Base-by-base conservation (phyloP, 306 rosid genomes). In the Gillenia trifoliata region DNA sequence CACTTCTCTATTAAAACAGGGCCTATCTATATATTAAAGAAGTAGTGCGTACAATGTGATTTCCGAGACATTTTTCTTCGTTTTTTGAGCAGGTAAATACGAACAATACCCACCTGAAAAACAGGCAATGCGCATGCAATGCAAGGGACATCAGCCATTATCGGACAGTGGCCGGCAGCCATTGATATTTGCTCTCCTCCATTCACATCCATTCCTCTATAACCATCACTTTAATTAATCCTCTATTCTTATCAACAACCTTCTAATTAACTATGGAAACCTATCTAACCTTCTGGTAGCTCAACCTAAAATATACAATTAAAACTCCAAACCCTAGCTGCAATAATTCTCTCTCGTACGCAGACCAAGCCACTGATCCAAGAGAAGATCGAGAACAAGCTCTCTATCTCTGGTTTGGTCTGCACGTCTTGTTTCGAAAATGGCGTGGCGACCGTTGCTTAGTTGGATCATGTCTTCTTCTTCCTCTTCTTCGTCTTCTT, bases 371-470 rank as follows among this genome's bases (percentile, higher is more conserved):
- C 45, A 34, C 16, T 5, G 52, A 1, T 47, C 6, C 13, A 29
- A 11, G 23, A 16, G 40, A 29, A 62, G 12, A 59, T 59, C 20
- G 9, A 26, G 33, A 26, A 26, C 34, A 3, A 62, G 12, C 23
- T 62, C 13, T 16, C 40, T 30, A 9, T 47, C 20, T 5, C 34
- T 59, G 68, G 68, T 60, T 73, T 60, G 76, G 68, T 60, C 76
- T 60, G 76, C 43, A 23, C 28, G 12, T 59, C 33, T 2, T 5
- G 29, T 22, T 13, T 59, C n/a, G 47, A 69, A 70, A 56, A 76
- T 81, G 84, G 55, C 77, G 5, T 76, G 77, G 84, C 84, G 77
- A 78, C 81, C 84, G 4, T 16, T 81, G 28, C 77, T 81, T 20
- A 71, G 72, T 26, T 81, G 84, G 84, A 62, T 81, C 26, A 15